Percentiles rank a stretch among this genome's conserved stretches.
Evolutionary conservation across 108 stramenopile genomes (phyloP).

Genomic region (Schizochytrium sp.): DNA sequence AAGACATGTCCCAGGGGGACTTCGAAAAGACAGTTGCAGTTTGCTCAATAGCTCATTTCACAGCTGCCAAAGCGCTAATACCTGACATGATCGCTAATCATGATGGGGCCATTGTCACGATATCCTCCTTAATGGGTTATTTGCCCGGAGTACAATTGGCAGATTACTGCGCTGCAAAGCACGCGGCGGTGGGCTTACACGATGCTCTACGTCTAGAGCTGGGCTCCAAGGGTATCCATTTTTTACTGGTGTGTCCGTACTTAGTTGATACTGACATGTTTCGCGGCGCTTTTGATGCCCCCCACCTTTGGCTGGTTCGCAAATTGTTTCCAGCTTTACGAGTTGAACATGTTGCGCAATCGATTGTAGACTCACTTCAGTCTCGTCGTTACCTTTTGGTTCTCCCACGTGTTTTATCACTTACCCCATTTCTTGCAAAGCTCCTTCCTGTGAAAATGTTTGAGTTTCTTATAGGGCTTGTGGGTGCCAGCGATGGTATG

Average conservation of each 20-base stretch:
- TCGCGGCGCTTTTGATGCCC: conserved; percentile 13
- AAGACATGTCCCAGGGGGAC: neutral
- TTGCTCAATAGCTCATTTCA: conserved; percentile 1
- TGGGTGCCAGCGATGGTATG: conserved; percentile 34
- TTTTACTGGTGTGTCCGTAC: conserved; percentile 31
- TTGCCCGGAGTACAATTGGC: conserved; percentile 4
- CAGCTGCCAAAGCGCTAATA: neutral
- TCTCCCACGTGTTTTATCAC: conserved; percentile 17
- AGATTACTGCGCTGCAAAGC: conserved; percentile 35
- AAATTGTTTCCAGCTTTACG: neutral
- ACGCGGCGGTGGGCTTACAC: conserved; percentile 16
- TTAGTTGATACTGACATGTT: conserved; percentile 50
- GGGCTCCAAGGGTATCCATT: neutral
- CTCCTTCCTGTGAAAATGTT: neutral
- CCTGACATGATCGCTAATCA: neutral
- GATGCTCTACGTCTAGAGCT: conserved; percentile 13
- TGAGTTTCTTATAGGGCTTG: neutral
- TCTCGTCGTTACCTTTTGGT: conserved; percentile 4
- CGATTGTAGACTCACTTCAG: neutral
- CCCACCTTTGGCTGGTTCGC: conserved; percentile 10
- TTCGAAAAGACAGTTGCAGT: neutral
- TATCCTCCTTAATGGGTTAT: conserved; percentile 31
- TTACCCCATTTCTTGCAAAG: conserved; percentile 5
- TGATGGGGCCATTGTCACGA: conserved; percentile 27
- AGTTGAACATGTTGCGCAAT: neutral